A percentile compares a stretch with the other conserved stretches of the same genome.
Conservation (phyloP, 306 rosid genomes). For the Glycine soja region DNA sequence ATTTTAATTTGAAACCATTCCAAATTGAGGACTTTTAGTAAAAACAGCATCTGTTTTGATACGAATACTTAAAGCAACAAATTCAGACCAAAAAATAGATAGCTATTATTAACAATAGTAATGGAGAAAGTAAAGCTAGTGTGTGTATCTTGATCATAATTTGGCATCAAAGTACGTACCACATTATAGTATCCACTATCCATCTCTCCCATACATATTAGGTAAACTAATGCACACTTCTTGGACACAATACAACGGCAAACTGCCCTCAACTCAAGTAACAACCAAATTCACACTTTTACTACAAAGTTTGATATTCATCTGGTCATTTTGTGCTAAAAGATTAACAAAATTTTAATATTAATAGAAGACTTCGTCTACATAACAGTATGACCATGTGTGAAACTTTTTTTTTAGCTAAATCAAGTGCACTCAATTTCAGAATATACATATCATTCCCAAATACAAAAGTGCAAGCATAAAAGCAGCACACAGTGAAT, state of each 20-base stretch:
- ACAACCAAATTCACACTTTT: not conserved
- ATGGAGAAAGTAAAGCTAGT: not conserved
- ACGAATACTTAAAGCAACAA: not conserved
- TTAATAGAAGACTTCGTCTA: not conserved
- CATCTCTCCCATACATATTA: not conserved
- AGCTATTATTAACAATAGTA: not conserved
- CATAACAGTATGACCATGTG: not conserved
- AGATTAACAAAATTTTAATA: not conserved
- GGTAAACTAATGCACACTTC: not conserved
- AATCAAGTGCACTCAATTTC: conserved; percentile 1
- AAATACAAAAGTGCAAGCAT: not conserved
- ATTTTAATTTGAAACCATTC: not conserved
- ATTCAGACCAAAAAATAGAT: not conserved
- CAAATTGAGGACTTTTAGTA: not conserved
- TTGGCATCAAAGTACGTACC: not conserved
- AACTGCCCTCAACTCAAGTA: not conserved
- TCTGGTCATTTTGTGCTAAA: not conserved
- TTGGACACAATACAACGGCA: not conserved
- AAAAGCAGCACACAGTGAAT: not conserved
- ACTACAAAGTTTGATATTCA: not conserved
- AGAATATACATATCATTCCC: not conserved
- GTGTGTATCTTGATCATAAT: not conserved
- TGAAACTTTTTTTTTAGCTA: too few relatives aligned
- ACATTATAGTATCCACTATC: not conserved
- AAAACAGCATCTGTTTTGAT: not conserved